Evolutionary conservation across 2,329 filamentous ascomycete genomes (phyloP), one percentile per base, ranked within the genome.

Genomic region (Emmonsiellopsis sp.): DNA sequence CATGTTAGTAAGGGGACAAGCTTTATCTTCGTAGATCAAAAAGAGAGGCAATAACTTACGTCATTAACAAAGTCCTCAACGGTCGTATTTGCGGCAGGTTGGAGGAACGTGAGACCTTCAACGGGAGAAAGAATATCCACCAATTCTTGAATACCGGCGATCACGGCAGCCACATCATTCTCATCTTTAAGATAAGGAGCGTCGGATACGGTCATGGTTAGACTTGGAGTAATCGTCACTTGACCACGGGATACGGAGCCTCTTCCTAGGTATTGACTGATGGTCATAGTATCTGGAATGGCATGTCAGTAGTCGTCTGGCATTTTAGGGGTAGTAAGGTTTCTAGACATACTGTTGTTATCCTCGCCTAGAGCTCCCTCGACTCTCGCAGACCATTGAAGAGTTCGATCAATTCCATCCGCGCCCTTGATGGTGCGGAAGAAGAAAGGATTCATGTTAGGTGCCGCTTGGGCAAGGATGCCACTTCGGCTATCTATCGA

Each of bases 101-200:
- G 75, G 43, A 79, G 70, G 65, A 79, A 79, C n/a, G 74, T 78
- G 16, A 87, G 76, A 48, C 74, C 71, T 11, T 76, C 67, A 45
- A 84, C 75, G 34, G 72, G 76, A 34, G 73, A 70, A 15, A 86
- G 71, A 2, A 80, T 75, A 1, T 73, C 67, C 49, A 79, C 73
- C 54, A 87, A 67, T 57, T 80, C 80, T 67, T 85, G 78, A 62
- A 87, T 79, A 30, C 82, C 81, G 47, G 76, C 72, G 50, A 83
- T 79, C n/a, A 86, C 81, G n/a, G 82, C 81, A 47, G 43, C 52
- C 7, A 50, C 38, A 38, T 54, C 52, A 7, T 15, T 38, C 35
- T 54, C 35, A 26, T 49, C 47, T 7, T 50, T 31, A 10, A 54
- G 47, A 16, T 51, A 51, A 11, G 52, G 52, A 20, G 9, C n/a